Evolutionary conservation across 768 basidiomycete species (phyloP), one percentile per base, ranked within the genome.

Genomic region (Lentinula edodes): DNA sequence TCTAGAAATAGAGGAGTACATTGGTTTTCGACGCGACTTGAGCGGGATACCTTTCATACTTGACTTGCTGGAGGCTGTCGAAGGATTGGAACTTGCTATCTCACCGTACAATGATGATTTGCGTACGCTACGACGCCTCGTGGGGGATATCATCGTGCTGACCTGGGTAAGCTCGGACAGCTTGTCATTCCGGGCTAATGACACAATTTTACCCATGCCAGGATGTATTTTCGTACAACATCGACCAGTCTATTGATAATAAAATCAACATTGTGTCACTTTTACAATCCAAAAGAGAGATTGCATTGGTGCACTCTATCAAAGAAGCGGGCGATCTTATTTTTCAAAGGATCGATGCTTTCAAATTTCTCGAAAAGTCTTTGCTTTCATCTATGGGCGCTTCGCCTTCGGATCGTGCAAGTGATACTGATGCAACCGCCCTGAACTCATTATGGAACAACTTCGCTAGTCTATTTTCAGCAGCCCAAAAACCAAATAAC

Each of bases 181-280:
- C 28, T 28, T 28, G 28, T 3, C 2, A 28, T 28, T 28, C 28
- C 28, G 28, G 28, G 46, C 23, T 57, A 61, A n/a, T 55, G 54
- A 64, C 12, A 34, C n/a, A n/a, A 46, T 20, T 50, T 50, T 46
- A 6, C 60, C 3, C 32, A 34, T 13, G 60, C 20, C 62, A 89
- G 88, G 88, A 89, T 65, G 76, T 88, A 5, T 73, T 81, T 0
- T 78, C 85, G 0, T 88, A 79, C 67, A 84, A 83, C 65, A 71
- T 73, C 15, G 73, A 80, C 35, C 80, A 80, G 64, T 68, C 69
- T 34, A 66, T 46, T 45, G 73, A 67, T 28, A 74, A 77, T 34
- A 65, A 64, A 7, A 65, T 74, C 66, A 87, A 85, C 60, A 67
- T 87, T 39, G 75, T 89, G 46, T 71, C 75, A 3, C 67, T 87